Evolutionary conservation across 306 rosid genomes (phyloP).

Genomic region (Ochetophila trinervis): DNA sequence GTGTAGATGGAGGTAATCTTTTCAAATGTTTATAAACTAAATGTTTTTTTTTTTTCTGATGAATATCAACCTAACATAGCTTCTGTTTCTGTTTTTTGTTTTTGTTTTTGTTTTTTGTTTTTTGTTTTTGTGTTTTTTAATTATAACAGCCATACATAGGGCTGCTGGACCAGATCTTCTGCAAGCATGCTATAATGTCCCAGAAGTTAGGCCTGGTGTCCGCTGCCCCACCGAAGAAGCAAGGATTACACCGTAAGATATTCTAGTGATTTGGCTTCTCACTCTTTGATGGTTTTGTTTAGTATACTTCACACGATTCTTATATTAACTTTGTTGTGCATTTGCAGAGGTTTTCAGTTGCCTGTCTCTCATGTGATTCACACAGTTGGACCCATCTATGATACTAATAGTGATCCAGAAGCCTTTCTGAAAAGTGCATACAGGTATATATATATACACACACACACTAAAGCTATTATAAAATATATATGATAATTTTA

Average conservation of each 20-base stretch:
- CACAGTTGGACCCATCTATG: slow-evolving; percentile 82
- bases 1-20: slow-evolving; percentile 87
- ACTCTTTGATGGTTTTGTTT: background rate
- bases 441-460: slow-evolving; percentile 45
- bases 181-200: slow-evolving; percentile 62
- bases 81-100: background rate
- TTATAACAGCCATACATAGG: slow-evolving; percentile 68
- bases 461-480: no score
- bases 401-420: slow-evolving; percentile 39
- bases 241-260: slow-evolving; percentile 71
- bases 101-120: no score
- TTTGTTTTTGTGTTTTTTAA: no score
- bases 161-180: slow-evolving; percentile 84
- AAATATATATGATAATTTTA: no score
- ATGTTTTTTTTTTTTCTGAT: no score
- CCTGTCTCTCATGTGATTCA: slow-evolving; percentile 77
- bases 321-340: background rate
- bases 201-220: slow-evolving; percentile 63
- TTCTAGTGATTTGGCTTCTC: background rate
- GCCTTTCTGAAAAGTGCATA: slow-evolving; percentile 66
- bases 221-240: slow-evolving; percentile 97
- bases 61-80: background rate
- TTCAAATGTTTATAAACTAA: background rate
- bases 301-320: background rate
- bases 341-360: slow-evolving; percentile 73